Evolutionary conservation across 176 grass and related monocot genomes (phyloP).

Genomic region (Lolium rigidum): DNA sequence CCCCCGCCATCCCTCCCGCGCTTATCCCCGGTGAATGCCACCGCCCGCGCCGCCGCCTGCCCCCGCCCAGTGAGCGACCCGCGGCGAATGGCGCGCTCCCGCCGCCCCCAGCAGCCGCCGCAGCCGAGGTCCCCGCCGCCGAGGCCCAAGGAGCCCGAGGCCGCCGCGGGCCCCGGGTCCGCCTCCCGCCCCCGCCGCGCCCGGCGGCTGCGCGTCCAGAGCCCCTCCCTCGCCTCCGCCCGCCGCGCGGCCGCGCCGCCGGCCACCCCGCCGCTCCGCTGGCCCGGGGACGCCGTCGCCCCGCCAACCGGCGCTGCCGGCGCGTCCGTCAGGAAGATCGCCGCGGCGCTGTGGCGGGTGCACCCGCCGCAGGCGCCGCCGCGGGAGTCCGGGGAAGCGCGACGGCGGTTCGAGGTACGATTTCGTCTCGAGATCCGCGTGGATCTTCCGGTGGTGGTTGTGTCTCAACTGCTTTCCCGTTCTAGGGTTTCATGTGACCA

Average conservation of each 20-base stretch:
- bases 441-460: background rate
- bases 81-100: constrained; percentile 50
- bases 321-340: constrained; percentile 70
- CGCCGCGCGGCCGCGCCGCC: constrained; percentile 29
- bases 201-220: constrained; percentile 51
- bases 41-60: constrained; percentile 27
- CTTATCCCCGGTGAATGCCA: constrained; percentile 52
- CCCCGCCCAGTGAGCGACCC: background rate
- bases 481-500: background rate
- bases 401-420: constrained; percentile 47
- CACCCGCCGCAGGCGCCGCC: constrained; percentile 46
- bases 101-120: constrained; percentile 9
- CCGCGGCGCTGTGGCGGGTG: constrained; percentile 58
- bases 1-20: background rate
- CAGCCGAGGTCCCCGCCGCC: constrained; percentile 37
- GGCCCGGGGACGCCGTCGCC: constrained; percentile 34
- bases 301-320: background rate
- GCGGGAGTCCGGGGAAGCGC: constrained; percentile 30
- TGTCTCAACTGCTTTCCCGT: background rate
- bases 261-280: constrained; percentile 34
- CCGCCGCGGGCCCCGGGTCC: background rate
- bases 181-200: constrained; percentile 1
- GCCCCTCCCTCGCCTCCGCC: constrained; percentile 44
- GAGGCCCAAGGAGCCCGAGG: background rate
- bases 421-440: constrained; percentile 31